These are phyloP conservation scores for Tolypocladium album DNA, from an alignment of 2,329 filamentous ascomycete genomes.

Conservation along the genomic window DNA sequence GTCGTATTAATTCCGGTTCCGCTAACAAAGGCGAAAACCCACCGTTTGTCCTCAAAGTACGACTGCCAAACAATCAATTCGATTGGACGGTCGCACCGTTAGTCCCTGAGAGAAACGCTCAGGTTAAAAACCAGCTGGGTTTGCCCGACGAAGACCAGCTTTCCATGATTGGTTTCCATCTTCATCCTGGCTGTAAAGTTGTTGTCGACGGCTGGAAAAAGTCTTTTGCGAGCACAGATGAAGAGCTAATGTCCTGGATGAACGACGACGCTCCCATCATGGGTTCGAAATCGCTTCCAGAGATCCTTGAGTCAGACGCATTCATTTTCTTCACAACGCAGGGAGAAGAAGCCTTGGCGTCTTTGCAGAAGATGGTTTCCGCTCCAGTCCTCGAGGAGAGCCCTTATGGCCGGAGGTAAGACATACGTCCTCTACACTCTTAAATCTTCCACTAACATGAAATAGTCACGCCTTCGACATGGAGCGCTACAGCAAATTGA, in stretches of 20 bases:
- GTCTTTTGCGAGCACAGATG: neutral
- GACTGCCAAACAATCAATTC: neutral
- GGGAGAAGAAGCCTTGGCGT: accelerated
- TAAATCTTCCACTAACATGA: neutral
- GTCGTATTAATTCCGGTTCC: neutral
- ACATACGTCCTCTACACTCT: neutral
- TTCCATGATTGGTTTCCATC: neutral
- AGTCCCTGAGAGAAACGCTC: accelerated
- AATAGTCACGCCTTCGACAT: neutral
- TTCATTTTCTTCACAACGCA: neutral
- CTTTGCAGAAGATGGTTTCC: neutral
- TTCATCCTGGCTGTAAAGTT: neutral
- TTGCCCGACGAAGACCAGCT: neutral
- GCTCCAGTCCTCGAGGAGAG: neutral
- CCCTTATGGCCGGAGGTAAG: neutral
- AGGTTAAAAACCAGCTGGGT: neutral
- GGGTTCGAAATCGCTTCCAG: neutral
- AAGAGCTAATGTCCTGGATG: neutral
- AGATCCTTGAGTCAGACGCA: neutral
- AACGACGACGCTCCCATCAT: neutral
- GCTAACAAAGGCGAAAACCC: neutral
- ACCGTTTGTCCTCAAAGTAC: neutral
- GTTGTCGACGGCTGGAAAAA: neutral
- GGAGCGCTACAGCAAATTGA: neutral
- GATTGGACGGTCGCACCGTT: neutral